A percentile compares a stretch with the other conserved stretches of the same genome.
Evolutionary conservation across 768 basidiomycete genomes (phyloP).

Genomic region (Boletales sp.): DNA sequence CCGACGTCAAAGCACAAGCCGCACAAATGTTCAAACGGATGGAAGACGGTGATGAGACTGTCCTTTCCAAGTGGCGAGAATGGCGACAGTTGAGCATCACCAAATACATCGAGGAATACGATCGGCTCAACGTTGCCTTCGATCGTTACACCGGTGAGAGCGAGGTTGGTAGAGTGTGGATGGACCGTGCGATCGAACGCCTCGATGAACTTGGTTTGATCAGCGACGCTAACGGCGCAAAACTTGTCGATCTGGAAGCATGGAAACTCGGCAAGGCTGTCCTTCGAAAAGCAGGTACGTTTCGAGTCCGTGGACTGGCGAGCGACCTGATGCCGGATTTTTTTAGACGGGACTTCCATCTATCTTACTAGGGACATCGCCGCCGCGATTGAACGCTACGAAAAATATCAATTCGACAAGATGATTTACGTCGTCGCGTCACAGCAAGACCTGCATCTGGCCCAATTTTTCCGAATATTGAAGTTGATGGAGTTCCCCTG

Average conservation of each 20-base stretch:
- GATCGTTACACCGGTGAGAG: conserved; percentile 93
- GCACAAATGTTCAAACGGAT: conserved; percentile 90
- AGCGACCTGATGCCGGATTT: not conserved
- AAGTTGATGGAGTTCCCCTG: conserved; percentile 87
- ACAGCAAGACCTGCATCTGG: conserved; percentile 82
- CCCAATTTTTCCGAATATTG: conserved; percentile 93
- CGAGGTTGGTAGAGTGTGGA: conserved; percentile 67
- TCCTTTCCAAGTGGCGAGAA: conserved; percentile 83
- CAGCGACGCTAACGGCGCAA: conserved; percentile 74
- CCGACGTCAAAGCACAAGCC: conserved; percentile 69
- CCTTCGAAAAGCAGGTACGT: conserved; percentile 76
- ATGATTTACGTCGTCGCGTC: conserved; percentile 94
- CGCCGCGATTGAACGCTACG: conserved; percentile 87
- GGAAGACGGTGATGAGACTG: conserved; percentile 87
- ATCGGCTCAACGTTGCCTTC: conserved; percentile 83
- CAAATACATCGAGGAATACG: conserved; percentile 87
- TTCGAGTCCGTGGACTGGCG: too few relatives aligned
- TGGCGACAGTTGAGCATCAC: conserved; percentile 91
- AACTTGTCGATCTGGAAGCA: conserved; percentile 82
- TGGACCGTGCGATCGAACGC: conserved; percentile 64
- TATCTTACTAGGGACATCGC: conserved; percentile 96
- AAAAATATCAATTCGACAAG: conserved; percentile 85
- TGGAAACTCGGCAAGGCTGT: conserved; percentile 92
- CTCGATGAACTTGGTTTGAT: conserved; percentile 73
- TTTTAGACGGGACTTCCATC: conserved; percentile 83